Conservation (phyloP, 2,329 filamentous ascomycete genomes). For the Zasmidium citrigriseum region DNA sequence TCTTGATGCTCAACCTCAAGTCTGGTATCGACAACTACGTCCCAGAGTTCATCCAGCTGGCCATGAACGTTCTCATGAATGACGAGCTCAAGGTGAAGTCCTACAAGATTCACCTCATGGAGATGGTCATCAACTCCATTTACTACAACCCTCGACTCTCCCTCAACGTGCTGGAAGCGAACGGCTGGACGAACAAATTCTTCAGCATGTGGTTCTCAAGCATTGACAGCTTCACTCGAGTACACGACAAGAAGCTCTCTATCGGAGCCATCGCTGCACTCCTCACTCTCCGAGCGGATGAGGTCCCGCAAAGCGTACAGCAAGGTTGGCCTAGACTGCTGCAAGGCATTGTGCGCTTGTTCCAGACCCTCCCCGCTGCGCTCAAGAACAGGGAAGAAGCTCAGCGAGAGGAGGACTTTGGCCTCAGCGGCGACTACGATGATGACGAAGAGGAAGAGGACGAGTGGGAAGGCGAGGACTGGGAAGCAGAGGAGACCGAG, state of each 20-base stretch:
- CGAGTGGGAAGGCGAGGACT: slow-evolving; percentile 76
- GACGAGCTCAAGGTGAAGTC: slow-evolving; percentile 85
- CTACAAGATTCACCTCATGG: slow-evolving; percentile 94
- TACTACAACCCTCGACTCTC: slow-evolving; percentile 93
- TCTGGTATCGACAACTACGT: slow-evolving; percentile 87
- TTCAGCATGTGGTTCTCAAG: slow-evolving; percentile 98
- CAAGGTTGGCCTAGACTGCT: slow-evolving; percentile 93
- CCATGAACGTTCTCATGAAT: slow-evolving; percentile 77
- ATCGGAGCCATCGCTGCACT: slow-evolving; percentile 90
- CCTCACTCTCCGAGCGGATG: slow-evolving; percentile 73
- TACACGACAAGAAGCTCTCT: slow-evolving; percentile 98
- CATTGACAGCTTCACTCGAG: slow-evolving; percentile 88
- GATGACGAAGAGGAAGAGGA: slow-evolving; percentile 76
- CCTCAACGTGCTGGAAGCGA: slow-evolving; percentile 83
- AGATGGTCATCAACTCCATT: slow-evolving; percentile 97
- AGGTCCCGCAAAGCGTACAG: slow-evolving; percentile 89
- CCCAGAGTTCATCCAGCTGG: slow-evolving; percentile 82
- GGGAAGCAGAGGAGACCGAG: slow-evolving; percentile 64
- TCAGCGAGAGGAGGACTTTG: slow-evolving; percentile 78
- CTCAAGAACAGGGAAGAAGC: slow-evolving; percentile 92
- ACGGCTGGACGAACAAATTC: slow-evolving; percentile 97
- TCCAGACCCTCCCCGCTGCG: slow-evolving; percentile 85
- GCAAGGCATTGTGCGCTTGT: slow-evolving; percentile 83
- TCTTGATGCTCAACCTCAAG: slow-evolving; percentile 92
- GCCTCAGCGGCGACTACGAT: slow-evolving; percentile 71